phyloP scores from a whole-genome alignment of 352 stramenopile species.

The Phytophthora pinifolia region DNA sequence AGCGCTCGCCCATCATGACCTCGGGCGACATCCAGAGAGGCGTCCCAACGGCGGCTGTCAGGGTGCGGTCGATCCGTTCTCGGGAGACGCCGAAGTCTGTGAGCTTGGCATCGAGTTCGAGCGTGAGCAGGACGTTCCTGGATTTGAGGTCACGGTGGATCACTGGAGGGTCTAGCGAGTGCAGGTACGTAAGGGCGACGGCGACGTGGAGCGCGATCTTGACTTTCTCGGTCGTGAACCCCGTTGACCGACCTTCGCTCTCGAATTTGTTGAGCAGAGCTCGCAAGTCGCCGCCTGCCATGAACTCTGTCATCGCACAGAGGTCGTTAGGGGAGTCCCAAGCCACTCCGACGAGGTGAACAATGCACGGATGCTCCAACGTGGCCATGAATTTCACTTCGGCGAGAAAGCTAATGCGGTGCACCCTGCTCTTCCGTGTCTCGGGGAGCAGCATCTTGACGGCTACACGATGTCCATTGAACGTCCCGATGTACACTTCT shows the following conservation, averaged over 20 bases:
- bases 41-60: conserved; percentile 32
- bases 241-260: background rate
- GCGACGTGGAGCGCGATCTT: conserved; percentile 35
- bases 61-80: conserved; percentile 17
- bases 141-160: conserved; percentile 33
- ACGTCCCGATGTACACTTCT: conserved; percentile 21
- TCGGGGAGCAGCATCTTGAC: conserved; percentile 28
- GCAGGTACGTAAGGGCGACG: conserved; percentile 38
- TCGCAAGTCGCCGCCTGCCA: conserved; percentile 33
- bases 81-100: conserved; percentile 39
- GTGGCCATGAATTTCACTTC: conserved; percentile 26
- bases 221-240: conserved; percentile 32
- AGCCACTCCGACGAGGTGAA: conserved; percentile 37
- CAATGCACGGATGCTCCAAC: conserved; percentile 38
- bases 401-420: conserved; percentile 16
- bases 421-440: conserved; percentile 1
- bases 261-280: conserved; percentile 15
- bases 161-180: conserved; percentile 21
- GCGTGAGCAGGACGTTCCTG: conserved; percentile 25
- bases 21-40: conserved; percentile 35
- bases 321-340: conserved; percentile 40
- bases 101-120: conserved; percentile 33
- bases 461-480: conserved; percentile 13
- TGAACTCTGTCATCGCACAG: conserved; percentile 36
- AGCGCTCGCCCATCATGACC: conserved; percentile 33